A percentile compares a stretch with the other conserved stretches of the same genome.
phyloP scores from a whole-genome alignment of 2,329 filamentous ascomycete species.

The Penicillium sumatraense region DNA sequence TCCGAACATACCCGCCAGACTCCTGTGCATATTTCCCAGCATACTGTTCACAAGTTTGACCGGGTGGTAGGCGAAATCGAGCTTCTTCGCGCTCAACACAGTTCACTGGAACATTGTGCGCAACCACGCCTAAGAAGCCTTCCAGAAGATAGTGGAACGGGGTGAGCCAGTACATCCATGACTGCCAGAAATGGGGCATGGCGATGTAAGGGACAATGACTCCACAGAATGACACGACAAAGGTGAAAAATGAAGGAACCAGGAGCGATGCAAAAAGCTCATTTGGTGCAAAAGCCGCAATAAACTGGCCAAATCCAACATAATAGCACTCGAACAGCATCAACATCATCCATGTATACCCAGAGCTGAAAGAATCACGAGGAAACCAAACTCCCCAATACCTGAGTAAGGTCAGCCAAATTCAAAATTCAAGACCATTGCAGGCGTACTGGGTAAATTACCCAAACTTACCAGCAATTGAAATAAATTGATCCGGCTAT shows the following conservation, averaged over 20 bases:
- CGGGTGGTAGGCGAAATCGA: conserved; percentile 62
- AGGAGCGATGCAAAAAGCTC: conserved; percentile 68
- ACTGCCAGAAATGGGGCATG: conserved; percentile 69
- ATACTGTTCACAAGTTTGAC: conserved; percentile 65
- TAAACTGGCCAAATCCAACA: conserved; percentile 68
- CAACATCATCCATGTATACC: conserved; percentile 66
- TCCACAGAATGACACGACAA: conserved; percentile 73
- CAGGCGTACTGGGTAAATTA: too few relatives aligned
- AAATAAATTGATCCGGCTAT: conserved; percentile 69
- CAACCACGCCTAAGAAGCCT: conserved; percentile 61
- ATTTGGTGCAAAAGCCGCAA: conserved; percentile 69
- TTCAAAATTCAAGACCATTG: not conserved
- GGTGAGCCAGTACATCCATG: conserved; percentile 69
- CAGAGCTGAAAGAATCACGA: conserved; percentile 61
- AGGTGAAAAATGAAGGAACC: conserved; percentile 72
- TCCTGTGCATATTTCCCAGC: conserved; percentile 56
- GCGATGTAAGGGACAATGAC: conserved; percentile 70
- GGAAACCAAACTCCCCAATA: conserved; percentile 61
- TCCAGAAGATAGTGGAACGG: conserved; percentile 72
- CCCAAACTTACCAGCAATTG: conserved; percentile 60
- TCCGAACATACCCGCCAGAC: conserved; percentile 65
- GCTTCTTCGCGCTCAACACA: conserved; percentile 64
- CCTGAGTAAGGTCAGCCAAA: conserved; percentile 35
- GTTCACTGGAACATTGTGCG: conserved; percentile 59
- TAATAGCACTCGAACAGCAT: conserved; percentile 71